phyloP scores from a whole-genome alignment of 163 green algal genomes.

The Chlamydomonas reinhardtii region DNA sequence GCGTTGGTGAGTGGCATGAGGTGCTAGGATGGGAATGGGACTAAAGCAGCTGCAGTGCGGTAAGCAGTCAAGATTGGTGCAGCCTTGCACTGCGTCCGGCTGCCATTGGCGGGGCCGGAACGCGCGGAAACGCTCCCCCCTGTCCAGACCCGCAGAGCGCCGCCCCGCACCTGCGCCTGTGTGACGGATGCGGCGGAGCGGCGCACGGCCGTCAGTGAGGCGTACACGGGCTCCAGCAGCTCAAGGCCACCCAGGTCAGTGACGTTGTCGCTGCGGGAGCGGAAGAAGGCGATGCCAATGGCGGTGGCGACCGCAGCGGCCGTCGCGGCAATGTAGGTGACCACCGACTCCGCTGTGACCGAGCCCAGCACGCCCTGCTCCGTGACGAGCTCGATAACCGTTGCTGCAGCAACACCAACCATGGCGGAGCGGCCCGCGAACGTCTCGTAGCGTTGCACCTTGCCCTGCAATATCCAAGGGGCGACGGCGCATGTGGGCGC shows the following conservation, averaged over 20 bases:
- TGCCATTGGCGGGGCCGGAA: too few relatives aligned
- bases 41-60: too few relatives aligned
- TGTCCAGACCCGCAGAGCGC: neutral
- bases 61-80: too few relatives aligned
- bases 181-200: constrained; percentile 40
- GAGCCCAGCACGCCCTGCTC: constrained; percentile 16
- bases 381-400: neutral
- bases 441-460: constrained; percentile 27
- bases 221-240: constrained; percentile 30
- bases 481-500: too few relatives aligned
- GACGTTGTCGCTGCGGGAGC: neutral
- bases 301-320: neutral
- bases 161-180: constrained; percentile 6
- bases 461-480: neutral
- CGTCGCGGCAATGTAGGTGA: neutral
- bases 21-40: too few relatives aligned
- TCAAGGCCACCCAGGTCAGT: neutral
- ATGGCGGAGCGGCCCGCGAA: constrained; percentile 35
- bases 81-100: too few relatives aligned
- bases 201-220: constrained; percentile 19
- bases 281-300: neutral
- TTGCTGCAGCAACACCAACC: constrained; percentile 13
- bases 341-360: neutral
- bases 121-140: too few relatives aligned
- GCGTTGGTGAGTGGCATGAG: too few relatives aligned